Percentiles rank a stretch among this genome's conserved stretches.
These are phyloP conservation scores for Podospora comata DNA, from an alignment of 495 filamentous ascomycete species.

Conservation along the genomic window DNA sequence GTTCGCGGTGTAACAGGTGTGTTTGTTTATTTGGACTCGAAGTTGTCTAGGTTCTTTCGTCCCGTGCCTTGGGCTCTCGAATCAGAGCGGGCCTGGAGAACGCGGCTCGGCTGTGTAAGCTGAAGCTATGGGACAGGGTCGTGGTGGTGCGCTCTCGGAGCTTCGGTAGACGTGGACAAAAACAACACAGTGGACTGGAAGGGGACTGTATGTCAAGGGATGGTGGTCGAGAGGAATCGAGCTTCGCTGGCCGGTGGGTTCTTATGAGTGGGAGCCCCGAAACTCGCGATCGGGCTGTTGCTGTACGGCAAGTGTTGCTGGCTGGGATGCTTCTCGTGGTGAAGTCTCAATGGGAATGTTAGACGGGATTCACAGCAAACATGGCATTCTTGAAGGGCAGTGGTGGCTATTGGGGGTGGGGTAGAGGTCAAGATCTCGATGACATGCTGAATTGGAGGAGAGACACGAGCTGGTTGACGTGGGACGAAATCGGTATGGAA, in stretches of 20 bases:
- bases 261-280: neutral
- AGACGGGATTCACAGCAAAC: slow-evolving; percentile 27
- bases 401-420: slow-evolving; percentile 28
- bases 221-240: neutral
- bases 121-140: neutral
- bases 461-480: slow-evolving; percentile 23
- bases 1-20: neutral
- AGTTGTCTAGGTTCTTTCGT: neutral
- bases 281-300: neutral
- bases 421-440: slow-evolving; percentile 35
- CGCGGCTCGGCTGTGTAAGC: slow-evolving; percentile 2
- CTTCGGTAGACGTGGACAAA: neutral
- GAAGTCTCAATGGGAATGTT: slow-evolving; percentile 33
- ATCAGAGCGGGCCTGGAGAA: slow-evolving; percentile 19
- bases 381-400: slow-evolving; percentile 31
- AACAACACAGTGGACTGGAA: neutral
- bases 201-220: neutral
- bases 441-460: slow-evolving; percentile 31
- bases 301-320: neutral
- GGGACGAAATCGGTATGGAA: slow-evolving; percentile 30
- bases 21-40: neutral
- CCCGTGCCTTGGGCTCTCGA: slow-evolving; percentile 22
- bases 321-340: neutral
- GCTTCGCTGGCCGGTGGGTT: neutral
- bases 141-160: slow-evolving; percentile 1